These are phyloP conservation scores for Vitis rupestris DNA, from an alignment of 164 flowering plant species.

Conservation along the genomic window DNA sequence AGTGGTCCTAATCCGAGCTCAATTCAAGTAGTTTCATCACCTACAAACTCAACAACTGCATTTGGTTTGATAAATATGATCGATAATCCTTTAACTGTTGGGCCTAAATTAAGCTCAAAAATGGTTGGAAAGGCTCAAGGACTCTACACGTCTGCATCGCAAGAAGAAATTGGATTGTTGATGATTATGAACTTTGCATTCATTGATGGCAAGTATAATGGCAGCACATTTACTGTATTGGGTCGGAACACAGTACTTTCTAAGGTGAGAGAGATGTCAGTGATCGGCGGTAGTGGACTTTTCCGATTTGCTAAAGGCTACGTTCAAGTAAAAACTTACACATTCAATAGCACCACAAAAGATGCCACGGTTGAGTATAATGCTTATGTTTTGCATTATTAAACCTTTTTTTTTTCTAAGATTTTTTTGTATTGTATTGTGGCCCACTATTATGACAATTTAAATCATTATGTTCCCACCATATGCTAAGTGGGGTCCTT, in stretches of 20 bases:
- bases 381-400: slow-evolving; percentile 31
- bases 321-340: slow-evolving; percentile 21
- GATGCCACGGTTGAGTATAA: slow-evolving; percentile 36
- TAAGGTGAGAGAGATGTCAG: slow-evolving; percentile 51
- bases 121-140: slow-evolving; percentile 59
- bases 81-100: slow-evolving; percentile 48
- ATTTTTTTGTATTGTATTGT: too few relatives aligned
- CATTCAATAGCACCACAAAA: slow-evolving; percentile 5
- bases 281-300: slow-evolving; percentile 58
- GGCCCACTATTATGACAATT: too few relatives aligned
- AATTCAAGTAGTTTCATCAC: slow-evolving; percentile 22
- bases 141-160: slow-evolving; percentile 36
- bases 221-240: slow-evolving; percentile 43
- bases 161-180: slow-evolving; percentile 26
- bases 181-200: slow-evolving; percentile 64
- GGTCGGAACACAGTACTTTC: slow-evolving; percentile 44
- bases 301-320: slow-evolving; percentile 38
- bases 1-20: slow-evolving; percentile 31
- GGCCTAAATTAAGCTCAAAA: slow-evolving; percentile 40
- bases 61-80: slow-evolving; percentile 47
- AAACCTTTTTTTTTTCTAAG: neutral
- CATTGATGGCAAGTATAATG: slow-evolving; percentile 47
- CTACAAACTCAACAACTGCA: slow-evolving; percentile 12
- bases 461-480: neutral
- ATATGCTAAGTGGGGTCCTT: too few relatives aligned